phyloP scores from a whole-genome alignment of 257 asterid genomes.

The Salvia rosmarinus region DNA sequence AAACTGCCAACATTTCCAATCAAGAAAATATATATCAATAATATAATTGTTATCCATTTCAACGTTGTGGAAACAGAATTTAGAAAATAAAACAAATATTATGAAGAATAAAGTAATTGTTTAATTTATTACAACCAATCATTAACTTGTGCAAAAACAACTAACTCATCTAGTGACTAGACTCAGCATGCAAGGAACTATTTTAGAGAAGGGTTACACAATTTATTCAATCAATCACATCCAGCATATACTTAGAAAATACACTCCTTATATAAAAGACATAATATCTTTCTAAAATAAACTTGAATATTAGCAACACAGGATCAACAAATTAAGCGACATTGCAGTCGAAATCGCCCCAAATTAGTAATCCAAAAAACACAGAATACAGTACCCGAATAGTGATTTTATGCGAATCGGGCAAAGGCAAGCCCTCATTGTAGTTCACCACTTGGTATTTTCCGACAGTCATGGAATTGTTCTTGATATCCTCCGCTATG shows the following conservation, averaged over 20 bases:
- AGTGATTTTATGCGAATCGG: slow-evolving; percentile 51
- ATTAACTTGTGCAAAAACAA: no score
- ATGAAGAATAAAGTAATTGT: no score
- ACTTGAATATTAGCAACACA: no score
- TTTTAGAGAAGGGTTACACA: no score
- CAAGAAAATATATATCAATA: background rate
- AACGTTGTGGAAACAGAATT: no score
- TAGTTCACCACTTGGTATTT: slow-evolving; percentile 52
- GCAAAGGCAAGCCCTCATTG: slow-evolving; percentile 49
- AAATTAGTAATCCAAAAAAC: background rate
- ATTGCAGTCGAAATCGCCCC: background rate
- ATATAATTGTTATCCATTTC: background rate
- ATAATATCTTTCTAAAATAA: no score
- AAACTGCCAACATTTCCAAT: no score
- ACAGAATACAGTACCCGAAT: slow-evolving; percentile 40
- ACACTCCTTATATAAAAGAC: no score
- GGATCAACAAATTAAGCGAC: no score
- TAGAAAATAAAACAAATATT: no score
- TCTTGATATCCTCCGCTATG: slow-evolving; percentile 79
- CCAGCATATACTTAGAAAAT: no score
- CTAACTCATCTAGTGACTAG: background rate
- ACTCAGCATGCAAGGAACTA: background rate
- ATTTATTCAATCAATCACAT: background rate
- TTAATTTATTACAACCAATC: no score
- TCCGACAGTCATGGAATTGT: slow-evolving; percentile 68